Conservation (phyloP, 306 rosid species). For the Citrullus colocynthis region DNA sequence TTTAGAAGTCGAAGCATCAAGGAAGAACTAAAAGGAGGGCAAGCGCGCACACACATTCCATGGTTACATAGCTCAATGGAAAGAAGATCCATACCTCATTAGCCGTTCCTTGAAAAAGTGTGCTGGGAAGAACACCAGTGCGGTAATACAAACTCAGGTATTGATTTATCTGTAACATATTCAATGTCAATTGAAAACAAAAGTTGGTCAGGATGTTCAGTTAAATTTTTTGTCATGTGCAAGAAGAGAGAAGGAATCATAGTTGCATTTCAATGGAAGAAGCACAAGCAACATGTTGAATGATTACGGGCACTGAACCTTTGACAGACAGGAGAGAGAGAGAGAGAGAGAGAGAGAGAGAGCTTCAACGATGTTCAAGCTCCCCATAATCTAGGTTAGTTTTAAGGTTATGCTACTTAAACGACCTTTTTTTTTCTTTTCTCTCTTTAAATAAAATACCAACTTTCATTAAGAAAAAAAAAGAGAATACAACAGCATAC, state of each 20-base stretch:
- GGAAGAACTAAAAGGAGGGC: conserved; percentile 2
- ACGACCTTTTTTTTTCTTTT: too few relatives aligned
- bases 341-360: too few relatives aligned
- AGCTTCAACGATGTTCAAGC: neutral
- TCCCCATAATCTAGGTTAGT: neutral
- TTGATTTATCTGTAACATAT: conserved; percentile 61
- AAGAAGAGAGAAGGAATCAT: neutral
- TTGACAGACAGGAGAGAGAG: neutral
- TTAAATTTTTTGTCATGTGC: neutral
- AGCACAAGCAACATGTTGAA: neutral
- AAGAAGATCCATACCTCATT: conserved; percentile 42
- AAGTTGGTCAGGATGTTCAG: neutral
- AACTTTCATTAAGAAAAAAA: too few relatives aligned
- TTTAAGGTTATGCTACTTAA: too few relatives aligned
- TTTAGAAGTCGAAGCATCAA: neutral
- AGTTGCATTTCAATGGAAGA: neutral
- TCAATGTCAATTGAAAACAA: neutral
- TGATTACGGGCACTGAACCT: neutral
- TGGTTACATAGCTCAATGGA: neutral
- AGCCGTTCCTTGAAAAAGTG: conserved; percentile 63
- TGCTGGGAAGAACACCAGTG: conserved; percentile 68
- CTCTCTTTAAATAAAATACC: too few relatives aligned
- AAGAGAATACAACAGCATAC: too few relatives aligned
- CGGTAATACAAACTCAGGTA: conserved; percentile 61
- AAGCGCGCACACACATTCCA: neutral